Evolutionary conservation across 768 basidiomycete genomes (phyloP), one percentile per base, ranked within the genome.

Genomic region (Pisolithus sp.): DNA sequence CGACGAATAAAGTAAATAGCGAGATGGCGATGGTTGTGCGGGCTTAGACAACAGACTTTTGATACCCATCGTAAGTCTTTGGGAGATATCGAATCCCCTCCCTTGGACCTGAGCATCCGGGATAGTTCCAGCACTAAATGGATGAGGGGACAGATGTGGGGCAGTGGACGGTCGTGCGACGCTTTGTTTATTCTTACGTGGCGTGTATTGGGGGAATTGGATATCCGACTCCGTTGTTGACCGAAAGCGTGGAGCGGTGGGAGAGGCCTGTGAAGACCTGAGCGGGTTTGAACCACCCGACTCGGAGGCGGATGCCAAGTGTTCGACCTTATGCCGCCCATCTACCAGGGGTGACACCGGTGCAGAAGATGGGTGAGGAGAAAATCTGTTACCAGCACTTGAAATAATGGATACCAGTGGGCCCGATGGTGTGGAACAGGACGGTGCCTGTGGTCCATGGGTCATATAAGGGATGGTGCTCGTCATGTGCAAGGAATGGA

Each of bases 21-120:
- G 59, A 1, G 65, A 56, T 20, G 61, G 55, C 0, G 63, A 65
- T 0, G 57, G 54, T 1, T 60, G 46, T 0, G 63, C 56, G 5
- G 72, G 69, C 48, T 66, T 73, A 1, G 65, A 61, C 10, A 75
- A 59, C 1, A 75, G 61, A 9, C 62, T 67, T 60, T 71, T 73
- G 42, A 74, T 67, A 34, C 55, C 60, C n/a, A 57, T 30, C 2
- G 65, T 44, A 8, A 68, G 30, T 9, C 62, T 55, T 9, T 64
- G 62, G n/a, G 47, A n/a, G 40, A 37, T 40, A 5, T 49, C 53
- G 15, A 54, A 50, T 20, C 54, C 49, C 13, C 52, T 54, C 1
- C 48, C 42, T 9, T 55, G 59, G 17, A 52, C 41, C 36, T 61
- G 60, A 9, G 17, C 34, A 15, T 30, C 13, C 7, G 24, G 6